A percentile compares a stretch with the other conserved stretches of the same genome.
phyloP scores from a whole-genome alignment of 1,139 yeast species.

The Insectozyma bohioensis region DNA sequence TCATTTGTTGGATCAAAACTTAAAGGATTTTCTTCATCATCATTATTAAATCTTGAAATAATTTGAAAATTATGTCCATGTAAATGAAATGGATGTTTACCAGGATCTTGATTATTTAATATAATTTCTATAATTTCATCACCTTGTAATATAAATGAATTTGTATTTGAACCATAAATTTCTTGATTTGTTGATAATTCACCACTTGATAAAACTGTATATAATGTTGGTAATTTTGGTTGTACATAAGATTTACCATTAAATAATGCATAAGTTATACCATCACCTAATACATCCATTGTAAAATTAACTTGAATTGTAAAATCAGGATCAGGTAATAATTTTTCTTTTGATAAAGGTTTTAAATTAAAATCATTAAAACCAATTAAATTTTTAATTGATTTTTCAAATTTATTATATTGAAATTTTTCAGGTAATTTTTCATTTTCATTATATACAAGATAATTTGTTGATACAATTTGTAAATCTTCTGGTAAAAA shows the following conservation, averaged over 20 bases:
- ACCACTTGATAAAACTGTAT: constrained; percentile 73
- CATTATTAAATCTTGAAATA: constrained; percentile 38
- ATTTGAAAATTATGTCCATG: constrained; percentile 79
- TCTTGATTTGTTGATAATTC: constrained; percentile 40
- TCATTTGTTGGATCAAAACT: constrained; percentile 37
- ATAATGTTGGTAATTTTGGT: constrained; percentile 82
- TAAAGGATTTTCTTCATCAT: constrained; percentile 38
- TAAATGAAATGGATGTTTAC: constrained; percentile 86
- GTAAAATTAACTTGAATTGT: constrained; percentile 62
- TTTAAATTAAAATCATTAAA: constrained; percentile 66
- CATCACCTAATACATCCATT: constrained; percentile 80
- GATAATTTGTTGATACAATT: constrained; percentile 70
- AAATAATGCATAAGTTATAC: constrained; percentile 89
- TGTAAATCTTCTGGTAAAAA: constrained; percentile 57
- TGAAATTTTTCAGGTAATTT: constrained; percentile 38
- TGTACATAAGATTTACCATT: constrained; percentile 73
- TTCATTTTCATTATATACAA: constrained; percentile 53
- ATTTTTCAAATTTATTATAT: constrained; percentile 27
- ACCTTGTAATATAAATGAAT: constrained; percentile 67
- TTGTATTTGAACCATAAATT: constrained; percentile 73
- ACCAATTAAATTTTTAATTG: constrained; percentile 44
- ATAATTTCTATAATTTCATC: constrained; percentile 69
- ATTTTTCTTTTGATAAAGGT: constrained; percentile 53
- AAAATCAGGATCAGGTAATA: constrained; percentile 66
- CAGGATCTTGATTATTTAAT: constrained; percentile 69